Conservation (phyloP, 2,329 filamentous ascomycete genomes). For the Botryotinia calthae region DNA sequence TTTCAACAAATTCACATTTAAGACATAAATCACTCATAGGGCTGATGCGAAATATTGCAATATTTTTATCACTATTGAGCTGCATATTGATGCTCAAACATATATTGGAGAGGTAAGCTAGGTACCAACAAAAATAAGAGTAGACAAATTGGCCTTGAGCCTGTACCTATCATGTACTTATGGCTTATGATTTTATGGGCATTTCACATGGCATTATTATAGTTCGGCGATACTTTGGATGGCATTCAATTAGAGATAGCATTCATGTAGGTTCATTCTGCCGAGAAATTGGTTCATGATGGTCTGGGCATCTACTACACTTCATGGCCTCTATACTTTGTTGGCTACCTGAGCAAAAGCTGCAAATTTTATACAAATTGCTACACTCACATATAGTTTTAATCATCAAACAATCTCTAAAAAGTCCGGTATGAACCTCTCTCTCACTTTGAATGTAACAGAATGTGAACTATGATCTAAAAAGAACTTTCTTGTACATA, state of each 20-base stretch:
- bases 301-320: background rate
- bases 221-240: background rate
- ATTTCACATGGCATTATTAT: background rate
- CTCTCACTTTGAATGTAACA: background rate
- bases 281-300: background rate
- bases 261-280: fast-evolving
- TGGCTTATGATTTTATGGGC: background rate
- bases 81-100: fast-evolving
- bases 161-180: background rate
- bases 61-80: background rate
- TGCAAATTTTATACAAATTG: background rate
- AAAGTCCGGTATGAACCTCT: fast-evolving
- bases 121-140: fast-evolving
- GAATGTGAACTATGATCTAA: background rate
- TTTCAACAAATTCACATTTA: background rate
- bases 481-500: background rate
- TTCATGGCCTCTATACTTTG: background rate
- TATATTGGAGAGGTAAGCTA: too few relatives aligned
- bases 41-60: background rate
- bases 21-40: too few relatives aligned
- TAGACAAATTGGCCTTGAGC: background rate
- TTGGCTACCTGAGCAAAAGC: background rate
- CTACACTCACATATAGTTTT: background rate
- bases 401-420: background rate
- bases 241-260: background rate